Percentiles rank a stretch among this genome's conserved stretches.
These are phyloP conservation scores for Cercophora sp. DNA, from an alignment of 495 filamentous ascomycete genomes.

Conservation along the genomic window DNA sequence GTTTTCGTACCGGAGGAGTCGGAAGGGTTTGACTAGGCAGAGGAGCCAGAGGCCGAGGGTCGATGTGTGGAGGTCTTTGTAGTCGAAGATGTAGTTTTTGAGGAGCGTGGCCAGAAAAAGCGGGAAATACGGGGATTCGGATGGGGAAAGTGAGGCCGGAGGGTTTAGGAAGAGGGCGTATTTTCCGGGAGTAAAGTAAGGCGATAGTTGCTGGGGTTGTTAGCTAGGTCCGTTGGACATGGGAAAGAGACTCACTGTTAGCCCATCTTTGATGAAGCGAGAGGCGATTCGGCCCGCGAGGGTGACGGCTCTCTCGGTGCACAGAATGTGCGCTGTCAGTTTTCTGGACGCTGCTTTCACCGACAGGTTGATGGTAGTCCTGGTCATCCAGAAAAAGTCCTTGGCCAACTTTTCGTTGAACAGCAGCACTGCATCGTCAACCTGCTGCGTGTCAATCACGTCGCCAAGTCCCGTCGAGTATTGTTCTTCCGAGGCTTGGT, in stretches of 20 bases:
- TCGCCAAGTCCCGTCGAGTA: conserved; percentile 27
- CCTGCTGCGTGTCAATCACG: conserved; percentile 26
- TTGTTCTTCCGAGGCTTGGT: conserved; percentile 32
- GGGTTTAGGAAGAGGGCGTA: conserved; percentile 35
- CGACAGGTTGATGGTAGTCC: conserved; percentile 28
- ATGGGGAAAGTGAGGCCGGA: conserved; percentile 25
- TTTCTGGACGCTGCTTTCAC: conserved; percentile 8
- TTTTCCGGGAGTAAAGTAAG: conserved; percentile 37
- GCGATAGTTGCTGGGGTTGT: conserved; percentile 28
- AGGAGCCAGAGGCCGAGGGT: conserved; percentile 36
- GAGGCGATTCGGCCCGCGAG: conserved; percentile 37
- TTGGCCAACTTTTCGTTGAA: conserved; percentile 37
- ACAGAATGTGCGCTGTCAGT: conserved; percentile 28
- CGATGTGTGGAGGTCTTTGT: conserved; percentile 34
- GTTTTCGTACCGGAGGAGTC: conserved; percentile 38
- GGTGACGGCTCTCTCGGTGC: conserved; percentile 35
- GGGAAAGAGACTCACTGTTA: conserved; percentile 25
- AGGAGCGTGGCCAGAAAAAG: conserved; percentile 40
- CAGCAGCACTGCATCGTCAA: conserved; percentile 43
- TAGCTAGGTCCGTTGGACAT: conserved; percentile 5
- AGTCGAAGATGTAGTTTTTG: conserved; percentile 36
- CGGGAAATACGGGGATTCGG: conserved; percentile 32
- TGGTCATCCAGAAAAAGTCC: conserved; percentile 40
- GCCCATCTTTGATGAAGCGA: conserved; percentile 36
- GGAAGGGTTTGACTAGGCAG: conserved; percentile 36